A percentile compares a stretch with the other conserved stretches of the same genome.
Conservation (phyloP, 345 rosid genomes). For the Eucalyptus cloeziana region DNA sequence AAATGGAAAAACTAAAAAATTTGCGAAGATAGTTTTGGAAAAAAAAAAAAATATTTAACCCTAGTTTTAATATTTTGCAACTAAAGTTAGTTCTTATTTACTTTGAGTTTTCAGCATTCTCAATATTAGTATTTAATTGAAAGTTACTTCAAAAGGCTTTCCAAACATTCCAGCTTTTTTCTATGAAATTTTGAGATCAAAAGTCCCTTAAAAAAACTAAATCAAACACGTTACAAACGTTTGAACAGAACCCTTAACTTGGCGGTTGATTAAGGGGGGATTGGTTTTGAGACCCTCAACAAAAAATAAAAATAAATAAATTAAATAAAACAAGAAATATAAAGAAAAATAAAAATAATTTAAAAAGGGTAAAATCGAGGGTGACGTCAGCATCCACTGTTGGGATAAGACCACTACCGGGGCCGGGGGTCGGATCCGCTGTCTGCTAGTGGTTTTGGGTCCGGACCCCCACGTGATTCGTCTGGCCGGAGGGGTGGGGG, state of each 20-base stretch:
- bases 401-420: slow-evolving; percentile 6
- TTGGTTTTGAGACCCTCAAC: neutral
- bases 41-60: rapidly evolving
- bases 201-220: rapidly evolving
- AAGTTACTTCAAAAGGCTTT: rapidly evolving
- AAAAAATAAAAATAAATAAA: neutral
- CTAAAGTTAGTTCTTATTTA: too few species aligned
- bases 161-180: rapidly evolving
- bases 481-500: neutral
- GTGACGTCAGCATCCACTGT: neutral
- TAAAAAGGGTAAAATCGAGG: neutral
- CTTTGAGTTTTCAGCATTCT: rapidly evolving
- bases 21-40: too few species aligned
- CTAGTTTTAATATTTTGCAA: rapidly evolving
- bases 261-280: neutral
- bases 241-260: too few species aligned
- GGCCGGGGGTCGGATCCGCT: neutral
- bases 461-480: neutral
- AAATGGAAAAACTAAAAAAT: rapidly evolving
- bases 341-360: neutral
- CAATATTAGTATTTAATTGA: rapidly evolving
- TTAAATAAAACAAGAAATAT: neutral
- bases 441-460: neutral
- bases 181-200: rapidly evolving
- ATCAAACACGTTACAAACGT: rapidly evolving